phyloP scores from a whole-genome alignment of 129 eudicot genomes.

The Centrapalus pauciflorus region DNA sequence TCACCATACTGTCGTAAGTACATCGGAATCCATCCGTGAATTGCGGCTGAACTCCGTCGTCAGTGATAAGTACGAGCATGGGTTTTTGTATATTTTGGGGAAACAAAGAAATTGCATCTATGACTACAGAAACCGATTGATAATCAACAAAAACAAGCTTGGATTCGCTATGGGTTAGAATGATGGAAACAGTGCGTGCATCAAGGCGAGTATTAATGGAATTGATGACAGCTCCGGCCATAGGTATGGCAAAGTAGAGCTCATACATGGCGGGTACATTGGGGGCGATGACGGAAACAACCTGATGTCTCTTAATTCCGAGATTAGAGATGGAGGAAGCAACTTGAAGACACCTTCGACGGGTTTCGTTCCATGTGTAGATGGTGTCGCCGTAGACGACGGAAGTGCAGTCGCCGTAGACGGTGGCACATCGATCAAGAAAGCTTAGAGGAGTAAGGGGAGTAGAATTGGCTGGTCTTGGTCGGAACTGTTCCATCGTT shows the following conservation, averaged over 20 bases:
- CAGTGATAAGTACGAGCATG: slow-evolving; percentile 28
- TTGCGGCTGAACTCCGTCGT: neutral
- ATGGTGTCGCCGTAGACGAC: slow-evolving; percentile 24
- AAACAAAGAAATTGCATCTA: slow-evolving; percentile 27
- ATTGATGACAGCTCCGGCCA: slow-evolving; percentile 53
- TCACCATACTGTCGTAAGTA: slow-evolving; percentile 39
- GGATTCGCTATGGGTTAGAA: slow-evolving; percentile 40
- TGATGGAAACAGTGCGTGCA: slow-evolving; percentile 36
- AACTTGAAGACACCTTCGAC: slow-evolving; percentile 32
- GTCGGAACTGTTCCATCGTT: slow-evolving; percentile 38
- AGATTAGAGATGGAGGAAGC: slow-evolving; percentile 44
- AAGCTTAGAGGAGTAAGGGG: slow-evolving; percentile 41
- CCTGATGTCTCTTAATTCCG: slow-evolving; percentile 31
- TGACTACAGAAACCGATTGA: slow-evolving; percentile 14
- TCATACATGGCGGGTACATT: slow-evolving; percentile 61
- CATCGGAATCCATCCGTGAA: neutral
- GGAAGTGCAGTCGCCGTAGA: slow-evolving; percentile 45
- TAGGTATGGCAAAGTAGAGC: slow-evolving; percentile 57
- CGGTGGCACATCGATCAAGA: slow-evolving; percentile 47
- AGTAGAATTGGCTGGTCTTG: slow-evolving; percentile 31
- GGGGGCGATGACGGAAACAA: slow-evolving; percentile 61
- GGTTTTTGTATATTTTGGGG: slow-evolving; percentile 17
- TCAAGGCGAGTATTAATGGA: slow-evolving; percentile 57
- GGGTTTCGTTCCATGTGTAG: slow-evolving; percentile 46
- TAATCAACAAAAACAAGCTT: slow-evolving; percentile 42